Evolutionary conservation across 1,139 yeast genomes (phyloP).

Genomic region (Debaryomycetaceae sp.): DNA sequence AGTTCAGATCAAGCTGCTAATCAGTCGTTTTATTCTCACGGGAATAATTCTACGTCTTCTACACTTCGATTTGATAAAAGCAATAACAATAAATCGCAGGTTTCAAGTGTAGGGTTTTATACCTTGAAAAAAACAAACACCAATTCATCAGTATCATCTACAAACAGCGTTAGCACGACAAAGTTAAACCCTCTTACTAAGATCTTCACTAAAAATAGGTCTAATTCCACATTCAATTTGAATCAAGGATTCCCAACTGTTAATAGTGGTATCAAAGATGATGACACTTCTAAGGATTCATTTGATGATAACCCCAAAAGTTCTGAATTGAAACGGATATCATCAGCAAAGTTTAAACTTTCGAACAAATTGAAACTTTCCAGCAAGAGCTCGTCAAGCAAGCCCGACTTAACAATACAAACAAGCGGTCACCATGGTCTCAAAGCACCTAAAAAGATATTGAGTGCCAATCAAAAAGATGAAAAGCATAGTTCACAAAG

Average conservation of each 20-base stretch:
- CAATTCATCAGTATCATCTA: conserved; percentile 27
- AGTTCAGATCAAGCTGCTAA: neutral
- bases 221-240: conserved; percentile 15
- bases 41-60: conserved; percentile 20
- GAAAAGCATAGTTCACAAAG: conserved; percentile 17
- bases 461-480: conserved; percentile 12
- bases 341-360: conserved; percentile 6
- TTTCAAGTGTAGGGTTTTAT: conserved; percentile 41
- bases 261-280: conserved; percentile 9
- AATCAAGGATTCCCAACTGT: neutral
- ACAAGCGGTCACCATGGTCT: conserved; percentile 27
- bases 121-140: conserved; percentile 35
- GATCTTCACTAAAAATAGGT: conserved; percentile 33
- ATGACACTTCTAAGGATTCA: conserved; percentile 6
- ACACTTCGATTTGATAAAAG: conserved; percentile 7
- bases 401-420: conserved; percentile 28
- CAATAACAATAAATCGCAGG: conserved; percentile 18
- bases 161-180: conserved; percentile 18
- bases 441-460: conserved; percentile 26
- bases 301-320: conserved; percentile 4
- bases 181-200: conserved; percentile 28
- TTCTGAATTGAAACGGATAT: neutral
- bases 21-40: conserved; percentile 8
- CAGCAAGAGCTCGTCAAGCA: conserved; percentile 10
- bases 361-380: conserved; percentile 12